Conservation (phyloP, 129 eudicot genomes). For the Logfia minima region DNA sequence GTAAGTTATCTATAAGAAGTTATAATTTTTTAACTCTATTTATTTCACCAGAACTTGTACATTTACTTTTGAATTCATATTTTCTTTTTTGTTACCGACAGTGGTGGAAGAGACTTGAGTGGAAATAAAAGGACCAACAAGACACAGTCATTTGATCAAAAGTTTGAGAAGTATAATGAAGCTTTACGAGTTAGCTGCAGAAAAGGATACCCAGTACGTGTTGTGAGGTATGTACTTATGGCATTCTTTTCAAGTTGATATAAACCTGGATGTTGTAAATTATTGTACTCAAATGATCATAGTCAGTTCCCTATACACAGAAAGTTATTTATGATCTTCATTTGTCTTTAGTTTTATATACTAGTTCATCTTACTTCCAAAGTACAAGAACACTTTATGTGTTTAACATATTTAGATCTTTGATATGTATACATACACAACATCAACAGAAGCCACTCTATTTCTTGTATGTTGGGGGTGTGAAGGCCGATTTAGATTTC, state of each 20-base stretch:
- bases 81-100: constrained; percentile 30
- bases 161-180: constrained; percentile 67
- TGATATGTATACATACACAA: too few species aligned
- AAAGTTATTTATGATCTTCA: too few species aligned
- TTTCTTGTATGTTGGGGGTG: background rate
- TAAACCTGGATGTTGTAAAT: too few species aligned
- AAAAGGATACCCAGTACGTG: constrained; percentile 93
- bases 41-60: too few species aligned
- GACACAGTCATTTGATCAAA: constrained; percentile 82
- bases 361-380: background rate
- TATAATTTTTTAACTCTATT: too few species aligned
- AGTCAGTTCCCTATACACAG: too few species aligned
- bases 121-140: constrained; percentile 92
- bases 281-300: too few species aligned
- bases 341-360: background rate
- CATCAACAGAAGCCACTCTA: too few species aligned
- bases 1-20: too few species aligned
- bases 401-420: too few species aligned
- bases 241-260: background rate
- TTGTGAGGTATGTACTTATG: constrained; percentile 61
- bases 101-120: constrained; percentile 89
- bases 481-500: background rate
- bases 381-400: background rate
- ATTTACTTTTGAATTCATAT: background rate
- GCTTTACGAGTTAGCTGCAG: constrained; percentile 80